A percentile compares a stretch with the other conserved stretches of the same genome.
Evolutionary conservation across 2,329 filamentous ascomycete genomes (phyloP).

Genomic region (Verticillium nonalfalfae): DNA sequence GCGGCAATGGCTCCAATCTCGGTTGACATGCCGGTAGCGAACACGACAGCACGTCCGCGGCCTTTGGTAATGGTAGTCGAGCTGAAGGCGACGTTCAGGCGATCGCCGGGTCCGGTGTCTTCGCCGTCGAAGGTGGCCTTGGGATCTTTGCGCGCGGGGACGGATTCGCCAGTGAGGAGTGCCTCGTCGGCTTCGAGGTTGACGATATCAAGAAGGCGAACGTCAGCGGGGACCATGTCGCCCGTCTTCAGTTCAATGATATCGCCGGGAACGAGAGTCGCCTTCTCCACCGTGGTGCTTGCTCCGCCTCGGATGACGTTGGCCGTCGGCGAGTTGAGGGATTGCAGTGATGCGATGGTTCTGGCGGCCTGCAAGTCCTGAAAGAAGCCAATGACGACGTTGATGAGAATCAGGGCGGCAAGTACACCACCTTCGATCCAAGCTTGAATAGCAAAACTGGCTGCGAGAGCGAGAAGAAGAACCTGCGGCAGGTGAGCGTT

Average conservation of each 20-base stretch:
- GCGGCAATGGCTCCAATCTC: slow-evolving; percentile 53
- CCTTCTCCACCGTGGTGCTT: slow-evolving; percentile 20
- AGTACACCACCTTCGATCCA: slow-evolving; percentile 46
- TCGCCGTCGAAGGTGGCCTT: slow-evolving; percentile 26
- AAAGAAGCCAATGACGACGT: slow-evolving; percentile 41
- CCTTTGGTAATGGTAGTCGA: slow-evolving; percentile 51
- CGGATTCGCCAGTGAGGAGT: slow-evolving; percentile 53
- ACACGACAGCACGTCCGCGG: slow-evolving; percentile 50
- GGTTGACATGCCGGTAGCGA: slow-evolving; percentile 53
- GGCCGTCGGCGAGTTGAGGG: slow-evolving; percentile 27
- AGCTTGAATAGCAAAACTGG: slow-evolving; percentile 40
- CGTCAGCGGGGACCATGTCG: slow-evolving; percentile 50
- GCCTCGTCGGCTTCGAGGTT: slow-evolving; percentile 60
- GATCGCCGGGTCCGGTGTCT: slow-evolving; percentile 37
- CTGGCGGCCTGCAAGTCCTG: slow-evolving; percentile 34
- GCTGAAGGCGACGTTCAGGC: slow-evolving; percentile 51
- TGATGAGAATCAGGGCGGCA: slow-evolving; percentile 43
- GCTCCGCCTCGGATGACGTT: slow-evolving; percentile 29
- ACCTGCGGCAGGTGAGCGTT: slow-evolving; percentile 22
- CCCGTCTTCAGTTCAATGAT: slow-evolving; percentile 42
- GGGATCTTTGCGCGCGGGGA: slow-evolving; percentile 45
- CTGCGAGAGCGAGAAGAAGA: slow-evolving; percentile 54
- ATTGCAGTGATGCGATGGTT: slow-evolving; percentile 31
- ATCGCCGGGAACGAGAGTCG: slow-evolving; percentile 48
- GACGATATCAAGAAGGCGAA: slow-evolving; percentile 46